A percentile compares a stretch with the other conserved stretches of the same genome.
Evolutionary conservation across 208 protist genomes (phyloP).

Genomic region (Leptomonas seymouri): DNA sequence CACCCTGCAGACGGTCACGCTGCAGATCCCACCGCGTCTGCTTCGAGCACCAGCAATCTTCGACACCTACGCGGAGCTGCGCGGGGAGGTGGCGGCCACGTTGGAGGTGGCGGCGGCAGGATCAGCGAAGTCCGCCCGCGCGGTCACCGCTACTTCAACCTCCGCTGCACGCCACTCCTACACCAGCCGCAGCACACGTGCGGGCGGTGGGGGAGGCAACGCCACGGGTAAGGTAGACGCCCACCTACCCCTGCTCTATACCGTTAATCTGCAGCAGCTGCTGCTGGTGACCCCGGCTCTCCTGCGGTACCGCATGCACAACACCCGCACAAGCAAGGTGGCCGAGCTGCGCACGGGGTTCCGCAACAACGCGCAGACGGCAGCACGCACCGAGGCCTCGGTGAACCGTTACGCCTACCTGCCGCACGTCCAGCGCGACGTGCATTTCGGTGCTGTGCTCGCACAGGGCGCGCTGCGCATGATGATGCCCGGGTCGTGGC

Average conservation of each 20-base stretch:
- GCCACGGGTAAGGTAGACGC: not conserved
- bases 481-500: slow-evolving; percentile 47
- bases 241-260: not conserved
- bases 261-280: slow-evolving; percentile 43
- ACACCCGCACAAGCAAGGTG: slow-evolving; percentile 35
- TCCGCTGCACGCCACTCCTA: not conserved
- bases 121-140: slow-evolving; percentile 11
- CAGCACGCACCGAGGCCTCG: slow-evolving; percentile 27
- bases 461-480: slow-evolving; percentile 43
- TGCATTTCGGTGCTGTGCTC: slow-evolving; percentile 54
- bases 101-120: slow-evolving; percentile 11
- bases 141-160: not conserved
- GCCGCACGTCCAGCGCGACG: slow-evolving; percentile 40
- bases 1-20: slow-evolving; percentile 60
- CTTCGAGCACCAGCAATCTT: slow-evolving; percentile 41
- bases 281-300: slow-evolving; percentile 39
- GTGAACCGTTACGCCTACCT: slow-evolving; percentile 42
- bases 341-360: slow-evolving; percentile 34
- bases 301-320: slow-evolving; percentile 46
- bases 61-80: slow-evolving; percentile 60
- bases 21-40: slow-evolving; percentile 49
- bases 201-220: not conserved
- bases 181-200: not conserved
- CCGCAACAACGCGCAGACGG: slow-evolving; percentile 26
- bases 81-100: slow-evolving; percentile 42